Evolutionary conservation across 495 filamentous ascomycete species (phyloP).

Genomic region (Staphylotrichum tortipilum): DNA sequence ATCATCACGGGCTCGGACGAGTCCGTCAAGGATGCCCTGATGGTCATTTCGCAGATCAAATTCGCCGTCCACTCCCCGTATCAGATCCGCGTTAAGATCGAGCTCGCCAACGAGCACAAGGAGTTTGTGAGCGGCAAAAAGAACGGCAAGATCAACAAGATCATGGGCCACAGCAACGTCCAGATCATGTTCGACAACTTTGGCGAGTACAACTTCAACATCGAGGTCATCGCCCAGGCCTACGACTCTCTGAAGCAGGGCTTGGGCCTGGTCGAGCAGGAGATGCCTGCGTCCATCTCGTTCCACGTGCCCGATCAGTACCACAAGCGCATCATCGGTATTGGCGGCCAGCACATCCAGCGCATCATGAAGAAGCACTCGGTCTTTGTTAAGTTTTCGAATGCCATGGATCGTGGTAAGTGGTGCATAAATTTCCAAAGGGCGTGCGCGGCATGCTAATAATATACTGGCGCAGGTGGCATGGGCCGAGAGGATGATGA

Average conservation of each 20-base stretch:
- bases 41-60: conserved; percentile 82
- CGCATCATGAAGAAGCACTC: conserved; percentile 99
- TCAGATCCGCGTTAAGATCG: conserved; percentile 93
- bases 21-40: conserved; percentile 85
- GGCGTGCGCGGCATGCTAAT: neutral
- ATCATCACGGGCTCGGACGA: conserved; percentile 93
- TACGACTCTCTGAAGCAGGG: conserved; percentile 91
- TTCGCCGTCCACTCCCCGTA: conserved; percentile 82
- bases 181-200: conserved; percentile 99
- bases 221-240: conserved; percentile 84
- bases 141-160: conserved; percentile 99
- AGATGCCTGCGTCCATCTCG: conserved; percentile 97
- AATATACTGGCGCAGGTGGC: conserved; percentile 49
- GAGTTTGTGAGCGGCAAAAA: conserved; percentile 99
- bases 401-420: conserved; percentile 86
- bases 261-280: conserved; percentile 87
- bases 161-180: conserved; percentile 97
- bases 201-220: conserved; percentile 99
- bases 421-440: no score
- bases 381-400: conserved; percentile 99
- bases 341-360: conserved; percentile 96
- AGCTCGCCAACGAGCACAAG: conserved; percentile 98
- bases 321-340: conserved; percentile 98
- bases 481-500: conserved; percentile 94
- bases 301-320: conserved; percentile 99